Conservation (phyloP, 75 land plant species). For the Azolla pinnata region DNA sequence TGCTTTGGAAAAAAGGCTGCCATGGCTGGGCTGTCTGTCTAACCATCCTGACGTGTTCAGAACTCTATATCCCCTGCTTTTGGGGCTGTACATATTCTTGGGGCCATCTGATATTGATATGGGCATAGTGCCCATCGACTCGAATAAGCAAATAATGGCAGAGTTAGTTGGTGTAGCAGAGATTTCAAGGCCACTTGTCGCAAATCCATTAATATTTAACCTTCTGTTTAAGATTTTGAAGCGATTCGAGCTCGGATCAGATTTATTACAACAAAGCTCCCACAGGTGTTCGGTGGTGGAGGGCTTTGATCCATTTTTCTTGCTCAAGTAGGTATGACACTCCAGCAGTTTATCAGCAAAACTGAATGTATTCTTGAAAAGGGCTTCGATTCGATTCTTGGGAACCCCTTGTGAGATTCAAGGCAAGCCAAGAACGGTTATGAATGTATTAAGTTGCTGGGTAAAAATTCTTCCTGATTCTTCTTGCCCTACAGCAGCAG, state of each 20-base stretch:
- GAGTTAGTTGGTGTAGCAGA: slow-evolving; percentile 31
- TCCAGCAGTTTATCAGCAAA: too few relatives aligned
- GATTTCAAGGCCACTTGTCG: slow-evolving; percentile 40
- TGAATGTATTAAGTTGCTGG: too few relatives aligned
- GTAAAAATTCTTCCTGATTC: too few relatives aligned
- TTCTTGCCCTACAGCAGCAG: too few relatives aligned
- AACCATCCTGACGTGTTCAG: slow-evolving; percentile 90
- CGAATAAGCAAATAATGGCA: slow-evolving; percentile 11
- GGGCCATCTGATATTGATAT: slow-evolving; percentile 9
- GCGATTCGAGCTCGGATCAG: slow-evolving; percentile 32
- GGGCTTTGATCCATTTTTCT: slow-evolving; percentile 63
- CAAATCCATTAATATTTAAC: slow-evolving; percentile 69
- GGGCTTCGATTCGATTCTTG: too few relatives aligned
- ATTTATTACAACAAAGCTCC: slow-evolving; percentile 1
- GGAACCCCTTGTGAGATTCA: too few relatives aligned
- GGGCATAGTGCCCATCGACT: background rate
- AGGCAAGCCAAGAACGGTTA: too few relatives aligned
- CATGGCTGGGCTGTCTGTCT: slow-evolving; percentile 85
- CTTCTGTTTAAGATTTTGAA: slow-evolving; percentile 35
- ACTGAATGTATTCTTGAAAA: too few relatives aligned
- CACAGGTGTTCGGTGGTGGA: slow-evolving; percentile 9
- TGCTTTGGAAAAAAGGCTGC: slow-evolving; percentile 18
- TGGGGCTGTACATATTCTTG: slow-evolving; percentile 53
- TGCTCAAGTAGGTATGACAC: slow-evolving; percentile 19
- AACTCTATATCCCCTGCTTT: slow-evolving; percentile 56